These are phyloP conservation scores for Tolypocladium capitatum DNA, from an alignment of 2,329 filamentous ascomycete species.

Conservation along the genomic window DNA sequence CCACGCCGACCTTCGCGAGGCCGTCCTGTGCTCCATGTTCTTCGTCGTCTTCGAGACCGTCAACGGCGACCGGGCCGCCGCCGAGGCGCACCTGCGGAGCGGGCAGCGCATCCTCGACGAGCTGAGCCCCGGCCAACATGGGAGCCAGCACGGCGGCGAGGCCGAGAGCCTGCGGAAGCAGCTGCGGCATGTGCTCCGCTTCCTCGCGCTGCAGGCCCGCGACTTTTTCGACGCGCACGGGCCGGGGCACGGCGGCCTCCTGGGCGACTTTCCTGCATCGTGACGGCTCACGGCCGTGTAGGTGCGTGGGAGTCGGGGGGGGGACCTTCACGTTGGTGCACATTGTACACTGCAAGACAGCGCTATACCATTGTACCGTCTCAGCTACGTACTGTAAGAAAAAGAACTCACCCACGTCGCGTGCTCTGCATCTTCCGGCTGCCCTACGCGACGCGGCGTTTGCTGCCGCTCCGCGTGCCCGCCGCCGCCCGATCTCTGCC, in stretches of 20 bases:
- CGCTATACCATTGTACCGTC: background rate
- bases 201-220: slow-evolving; percentile 8
- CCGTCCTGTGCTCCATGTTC: slow-evolving; percentile 22
- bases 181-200: slow-evolving; percentile 9
- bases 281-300: slow-evolving; percentile 1
- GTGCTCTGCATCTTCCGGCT: background rate
- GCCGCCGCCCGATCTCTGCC: background rate
- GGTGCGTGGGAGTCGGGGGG: no score
- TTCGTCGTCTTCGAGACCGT: slow-evolving; percentile 24
- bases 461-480: background rate
- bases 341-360: background rate
- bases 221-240: background rate
- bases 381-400: background rate
- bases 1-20: slow-evolving; percentile 11
- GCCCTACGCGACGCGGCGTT: background rate
- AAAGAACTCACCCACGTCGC: background rate
- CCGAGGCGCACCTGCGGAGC: slow-evolving; percentile 21
- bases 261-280: background rate
- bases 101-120: slow-evolving; percentile 24
- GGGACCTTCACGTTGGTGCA: background rate
- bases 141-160: background rate
- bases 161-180: slow-evolving; percentile 5
- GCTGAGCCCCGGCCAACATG: slow-evolving; percentile 8
- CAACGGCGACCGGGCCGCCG: slow-evolving; percentile 21
- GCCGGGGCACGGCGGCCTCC: background rate